Evolutionary conservation across 768 basidiomycete species (phyloP), one percentile per base, ranked within the genome.

Genomic region (Dentipellis sp.): DNA sequence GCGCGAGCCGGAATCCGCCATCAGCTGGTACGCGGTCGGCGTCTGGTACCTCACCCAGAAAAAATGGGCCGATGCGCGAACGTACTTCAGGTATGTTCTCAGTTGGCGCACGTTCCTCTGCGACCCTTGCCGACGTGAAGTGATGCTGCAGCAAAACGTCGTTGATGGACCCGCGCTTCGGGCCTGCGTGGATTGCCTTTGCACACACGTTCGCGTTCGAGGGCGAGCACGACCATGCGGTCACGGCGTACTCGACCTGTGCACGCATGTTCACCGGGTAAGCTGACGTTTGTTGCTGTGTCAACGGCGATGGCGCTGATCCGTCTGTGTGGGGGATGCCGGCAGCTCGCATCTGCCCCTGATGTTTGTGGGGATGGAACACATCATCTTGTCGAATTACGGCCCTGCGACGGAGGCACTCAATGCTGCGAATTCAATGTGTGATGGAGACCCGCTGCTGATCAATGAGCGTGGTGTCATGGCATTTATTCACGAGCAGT

Each of bases 21-120:
- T 91, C 53, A 94, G 91, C 63, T 99, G 97, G 97, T 99, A 98
- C 70, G 92, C 97, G 4, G 97, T 98, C 21, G 97, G 94, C 0
- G 83, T 97, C 19, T 99, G 94, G 90, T 98, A 99, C 71, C 80
- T 95, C 55, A 81, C 85, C 35, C 82, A 83, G 29, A 80, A 81
- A 52, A 91, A 94, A 65, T 99, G 90, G 88, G 74, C 84, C 10
- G 91, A 95, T 63, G 92, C 94, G 2, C 75, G 95, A 62, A 85
- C 94, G 61, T 98, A 94, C 67, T 95, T 98, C 68, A 95, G 94
- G 93, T 92, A 56, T 49, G 76, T 58, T 9, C n/a, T 36, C n/a
- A 37, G 8, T 47, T n/a, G 36, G 22, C 5, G 47, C 23, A 21
- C 10, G 10, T 21, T 6, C 35, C 10, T 14, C 48, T n/a, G 10